Evolutionary conservation across 2,329 filamentous ascomycete species (phyloP).

Genomic region (Fusarium kyushuense): DNA sequence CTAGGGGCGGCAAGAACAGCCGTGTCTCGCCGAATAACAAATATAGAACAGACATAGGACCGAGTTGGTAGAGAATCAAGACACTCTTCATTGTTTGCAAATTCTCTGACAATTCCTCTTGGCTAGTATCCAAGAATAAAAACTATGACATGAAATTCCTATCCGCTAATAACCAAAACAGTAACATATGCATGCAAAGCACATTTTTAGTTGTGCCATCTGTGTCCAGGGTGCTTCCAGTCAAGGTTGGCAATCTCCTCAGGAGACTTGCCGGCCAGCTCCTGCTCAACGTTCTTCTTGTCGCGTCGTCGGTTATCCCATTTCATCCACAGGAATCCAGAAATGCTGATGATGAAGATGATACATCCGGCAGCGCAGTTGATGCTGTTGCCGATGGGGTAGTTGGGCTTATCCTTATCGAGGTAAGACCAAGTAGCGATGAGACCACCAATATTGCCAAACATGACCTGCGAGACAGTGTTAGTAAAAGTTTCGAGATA

Average conservation of each 20-base stretch:
- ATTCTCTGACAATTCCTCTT: slow-evolving; percentile 15
- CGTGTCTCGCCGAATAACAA: background rate
- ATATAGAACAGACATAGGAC: background rate
- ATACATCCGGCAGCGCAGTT: slow-evolving; percentile 73
- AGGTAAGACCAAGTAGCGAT: slow-evolving; percentile 75
- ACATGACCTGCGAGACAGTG: slow-evolving; percentile 42
- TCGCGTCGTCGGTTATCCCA: slow-evolving; percentile 71
- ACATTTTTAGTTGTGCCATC: slow-evolving; percentile 60
- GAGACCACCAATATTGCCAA: slow-evolving; percentile 69
- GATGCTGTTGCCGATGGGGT: slow-evolving; percentile 72
- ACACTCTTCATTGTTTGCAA: background rate
- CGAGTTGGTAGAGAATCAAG: background rate
- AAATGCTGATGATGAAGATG: slow-evolving; percentile 64
- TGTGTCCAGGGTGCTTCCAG: slow-evolving; percentile 76
- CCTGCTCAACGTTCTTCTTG: slow-evolving; percentile 65
- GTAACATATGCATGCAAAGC: background rate
- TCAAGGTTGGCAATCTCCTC: slow-evolving; percentile 71
- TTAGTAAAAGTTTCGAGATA: background rate
- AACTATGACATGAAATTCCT: background rate
- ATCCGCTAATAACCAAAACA: slow-evolving; percentile 21
- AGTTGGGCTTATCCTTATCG: slow-evolving; percentile 72
- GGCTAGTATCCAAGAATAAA: slow-evolving; percentile 16
- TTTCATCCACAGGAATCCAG: slow-evolving; percentile 70
- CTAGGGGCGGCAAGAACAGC: too few species aligned
- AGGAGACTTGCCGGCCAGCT: slow-evolving; percentile 66